Evolutionary conservation across 192 early-diverging fungal species (phyloP).

Genomic region (Rhizoclosmatium globosum): DNA sequence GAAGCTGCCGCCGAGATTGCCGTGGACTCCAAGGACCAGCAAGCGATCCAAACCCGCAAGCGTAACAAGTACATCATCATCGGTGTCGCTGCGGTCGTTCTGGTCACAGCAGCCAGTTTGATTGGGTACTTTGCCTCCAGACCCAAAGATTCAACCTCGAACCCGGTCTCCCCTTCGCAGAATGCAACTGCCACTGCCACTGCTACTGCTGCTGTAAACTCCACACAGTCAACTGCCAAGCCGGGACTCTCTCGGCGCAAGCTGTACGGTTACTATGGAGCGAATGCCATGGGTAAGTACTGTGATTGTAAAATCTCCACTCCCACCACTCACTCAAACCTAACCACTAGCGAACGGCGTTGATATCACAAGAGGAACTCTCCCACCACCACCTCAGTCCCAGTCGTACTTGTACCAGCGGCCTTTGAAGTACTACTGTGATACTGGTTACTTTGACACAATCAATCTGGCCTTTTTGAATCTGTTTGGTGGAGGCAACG

Average conservation of each 20-base stretch:
- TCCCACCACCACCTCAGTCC: not conserved
- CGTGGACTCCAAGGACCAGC: too few relatives aligned
- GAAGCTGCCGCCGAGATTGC: too few relatives aligned
- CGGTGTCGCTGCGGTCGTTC: not conserved
- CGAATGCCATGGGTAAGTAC: constrained; percentile 10
- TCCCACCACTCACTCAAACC: not conserved
- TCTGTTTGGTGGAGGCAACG: constrained; percentile 9
- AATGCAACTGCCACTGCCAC: not conserved
- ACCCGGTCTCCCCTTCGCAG: not conserved
- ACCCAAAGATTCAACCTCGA: not conserved
- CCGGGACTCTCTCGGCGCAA: not conserved
- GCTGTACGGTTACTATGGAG: constrained; percentile 26
- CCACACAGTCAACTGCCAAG: not conserved
- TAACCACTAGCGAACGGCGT: constrained; percentile 10
- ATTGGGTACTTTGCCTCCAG: constrained; percentile 9
- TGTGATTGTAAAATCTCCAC: not conserved
- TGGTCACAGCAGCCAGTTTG: not conserved
- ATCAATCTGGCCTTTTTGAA: constrained; percentile 35
- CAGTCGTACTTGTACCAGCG: not conserved
- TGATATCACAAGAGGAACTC: constrained; percentile 7
- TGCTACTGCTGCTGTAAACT: not conserved
- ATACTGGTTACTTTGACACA: constrained; percentile 23
- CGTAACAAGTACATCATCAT: constrained; percentile 22
- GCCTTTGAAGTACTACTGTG: constrained; percentile 22
- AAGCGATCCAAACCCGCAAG: too few relatives aligned